These are phyloP conservation scores for Gypsophila paniculata DNA, from an alignment of 179 eudicot genomes.

Conservation along the genomic window DNA sequence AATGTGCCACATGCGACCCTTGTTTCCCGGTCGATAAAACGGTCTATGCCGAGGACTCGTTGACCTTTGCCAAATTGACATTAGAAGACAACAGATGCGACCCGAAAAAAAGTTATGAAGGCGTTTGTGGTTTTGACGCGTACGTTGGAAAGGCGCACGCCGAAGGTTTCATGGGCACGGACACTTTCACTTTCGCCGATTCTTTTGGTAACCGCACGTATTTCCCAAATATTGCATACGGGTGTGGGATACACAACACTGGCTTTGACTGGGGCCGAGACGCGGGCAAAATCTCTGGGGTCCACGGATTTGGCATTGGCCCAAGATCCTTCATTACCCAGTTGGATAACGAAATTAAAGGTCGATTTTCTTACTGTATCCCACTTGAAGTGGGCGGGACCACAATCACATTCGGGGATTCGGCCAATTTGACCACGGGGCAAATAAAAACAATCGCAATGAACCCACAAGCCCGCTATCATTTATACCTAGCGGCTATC, in stretches of 20 bases:
- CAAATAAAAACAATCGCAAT: neutral
- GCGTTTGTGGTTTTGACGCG: slow-evolving; percentile 7
- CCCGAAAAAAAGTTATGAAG: neutral
- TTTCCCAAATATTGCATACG: slow-evolving; percentile 6
- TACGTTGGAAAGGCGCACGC: neutral
- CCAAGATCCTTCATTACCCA: slow-evolving; percentile 19
- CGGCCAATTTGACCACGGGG: neutral
- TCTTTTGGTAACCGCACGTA: neutral
- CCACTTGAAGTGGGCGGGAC: neutral
- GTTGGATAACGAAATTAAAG: slow-evolving; percentile 7
- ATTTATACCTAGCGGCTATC: neutral
- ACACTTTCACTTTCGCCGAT: slow-evolving; percentile 9
- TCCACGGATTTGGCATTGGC: slow-evolving; percentile 12
- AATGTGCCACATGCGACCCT: slow-evolving; percentile 17
- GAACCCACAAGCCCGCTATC: neutral
- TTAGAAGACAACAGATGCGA: neutral
- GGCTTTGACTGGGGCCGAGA: neutral
- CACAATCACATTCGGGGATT: slow-evolving; percentile 7
- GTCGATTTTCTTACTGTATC: neutral
- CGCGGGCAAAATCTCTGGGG: neutral
- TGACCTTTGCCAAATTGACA: slow-evolving; percentile 8
- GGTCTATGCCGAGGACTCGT: neutral
- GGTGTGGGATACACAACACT: slow-evolving; percentile 1
- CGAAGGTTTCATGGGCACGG: slow-evolving; percentile 15
- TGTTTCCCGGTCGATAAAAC: neutral